These are phyloP conservation scores for Vigna trinervia DNA, from an alignment of 306 rosid species.

Conservation along the genomic window DNA sequence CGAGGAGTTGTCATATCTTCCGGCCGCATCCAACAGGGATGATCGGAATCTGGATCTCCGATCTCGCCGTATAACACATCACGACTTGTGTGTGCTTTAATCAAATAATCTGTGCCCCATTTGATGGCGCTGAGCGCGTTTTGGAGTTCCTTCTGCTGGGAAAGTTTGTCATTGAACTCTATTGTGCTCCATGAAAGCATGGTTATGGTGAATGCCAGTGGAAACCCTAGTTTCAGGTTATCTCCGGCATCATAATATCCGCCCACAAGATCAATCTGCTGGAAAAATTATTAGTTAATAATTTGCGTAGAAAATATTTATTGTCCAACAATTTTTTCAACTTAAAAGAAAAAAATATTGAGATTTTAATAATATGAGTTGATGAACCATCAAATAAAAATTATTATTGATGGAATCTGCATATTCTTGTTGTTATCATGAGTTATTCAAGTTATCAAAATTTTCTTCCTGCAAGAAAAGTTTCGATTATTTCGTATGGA, in stretches of 20 bases:
- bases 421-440: too few relatives aligned
- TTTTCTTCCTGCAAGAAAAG: too few relatives aligned
- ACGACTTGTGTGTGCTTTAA: slow-evolving; percentile 60
- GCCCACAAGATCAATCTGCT: slow-evolving; percentile 59
- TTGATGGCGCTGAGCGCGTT: slow-evolving; percentile 59
- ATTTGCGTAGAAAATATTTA: too few relatives aligned
- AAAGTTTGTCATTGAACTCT: slow-evolving; percentile 51
- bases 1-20: slow-evolving; percentile 75
- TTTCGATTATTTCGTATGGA: too few relatives aligned
- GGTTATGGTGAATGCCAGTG: slow-evolving; percentile 71
- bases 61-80: slow-evolving; percentile 56
- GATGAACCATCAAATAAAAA: too few relatives aligned
- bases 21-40: slow-evolving; percentile 69
- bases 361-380: too few relatives aligned
- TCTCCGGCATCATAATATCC: slow-evolving; percentile 88
- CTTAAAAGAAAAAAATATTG: too few relatives aligned
- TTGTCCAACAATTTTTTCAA: too few relatives aligned
- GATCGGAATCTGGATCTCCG: slow-evolving; percentile 66
- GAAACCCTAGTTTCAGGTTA: slow-evolving; percentile 67
- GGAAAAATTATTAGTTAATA: too few relatives aligned
- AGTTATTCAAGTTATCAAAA: too few relatives aligned
- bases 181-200: slow-evolving; percentile 76
- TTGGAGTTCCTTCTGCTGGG: slow-evolving; percentile 29
- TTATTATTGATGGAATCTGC: too few relatives aligned
- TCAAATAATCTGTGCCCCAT: slow-evolving; percentile 74